phyloP scores from a whole-genome alignment of 2,329 filamentous ascomycete genomes.

The Phaeoacremonium minimum region DNA sequence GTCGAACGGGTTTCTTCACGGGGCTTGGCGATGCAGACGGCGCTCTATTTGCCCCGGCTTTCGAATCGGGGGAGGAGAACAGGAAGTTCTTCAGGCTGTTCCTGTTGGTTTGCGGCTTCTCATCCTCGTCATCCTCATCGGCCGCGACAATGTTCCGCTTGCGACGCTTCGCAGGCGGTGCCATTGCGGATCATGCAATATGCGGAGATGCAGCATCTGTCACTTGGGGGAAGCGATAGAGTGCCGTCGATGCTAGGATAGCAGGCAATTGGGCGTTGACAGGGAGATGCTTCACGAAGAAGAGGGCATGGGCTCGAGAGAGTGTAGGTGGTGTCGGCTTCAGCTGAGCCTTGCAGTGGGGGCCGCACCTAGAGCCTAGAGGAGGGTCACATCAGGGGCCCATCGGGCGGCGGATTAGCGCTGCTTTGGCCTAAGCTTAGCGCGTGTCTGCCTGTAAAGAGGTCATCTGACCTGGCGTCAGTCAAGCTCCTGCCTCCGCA shows the following conservation, averaged over 20 bases:
- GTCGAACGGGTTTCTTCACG: conserved; percentile 22
- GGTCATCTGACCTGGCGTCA: too few species aligned
- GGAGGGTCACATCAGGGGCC: too few species aligned
- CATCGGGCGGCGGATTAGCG: too few species aligned
- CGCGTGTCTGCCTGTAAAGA: too few species aligned
- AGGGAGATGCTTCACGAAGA: not conserved
- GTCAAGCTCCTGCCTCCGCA: too few species aligned
- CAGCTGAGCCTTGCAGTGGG: too few species aligned
- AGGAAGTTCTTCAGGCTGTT: conserved; percentile 50
- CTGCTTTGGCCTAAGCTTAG: too few species aligned
- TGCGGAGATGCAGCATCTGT: conserved; percentile 12
- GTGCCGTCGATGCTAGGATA: not conserved
- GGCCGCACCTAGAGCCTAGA: too few species aligned
- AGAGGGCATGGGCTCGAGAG: not conserved
- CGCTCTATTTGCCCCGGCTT: conserved; percentile 16
- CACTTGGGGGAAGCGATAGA: too few species aligned
- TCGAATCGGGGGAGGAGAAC: conserved; percentile 45
- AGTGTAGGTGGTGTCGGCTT: not conserved
- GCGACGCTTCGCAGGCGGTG: conserved; percentile 54
- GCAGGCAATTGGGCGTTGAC: not conserved
- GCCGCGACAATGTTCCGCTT: conserved; percentile 50
- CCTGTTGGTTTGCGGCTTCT: conserved; percentile 21
- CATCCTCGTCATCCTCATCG: conserved; percentile 44
- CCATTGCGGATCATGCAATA: conserved; percentile 43
- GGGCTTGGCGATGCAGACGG: conserved; percentile 36